phyloP scores from a whole-genome alignment of 2,329 filamentous ascomycete genomes.

The Daldinia eschscholtzii region DNA sequence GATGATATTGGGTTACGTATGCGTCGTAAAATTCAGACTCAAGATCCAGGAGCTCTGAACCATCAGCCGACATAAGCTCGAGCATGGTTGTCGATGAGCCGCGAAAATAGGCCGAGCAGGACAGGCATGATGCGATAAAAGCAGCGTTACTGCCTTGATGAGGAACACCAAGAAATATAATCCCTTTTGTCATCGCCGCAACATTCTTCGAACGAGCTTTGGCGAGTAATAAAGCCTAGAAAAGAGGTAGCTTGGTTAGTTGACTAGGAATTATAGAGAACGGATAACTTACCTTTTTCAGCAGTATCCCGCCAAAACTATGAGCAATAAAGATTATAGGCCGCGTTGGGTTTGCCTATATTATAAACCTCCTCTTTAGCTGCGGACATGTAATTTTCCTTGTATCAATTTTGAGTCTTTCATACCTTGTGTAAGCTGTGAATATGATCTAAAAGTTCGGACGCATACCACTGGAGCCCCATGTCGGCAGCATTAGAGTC shows the following conservation, averaged over 20 bases:
- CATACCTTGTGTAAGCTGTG: neutral
- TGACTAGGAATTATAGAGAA: no score
- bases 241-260: no score
- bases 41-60: slow-evolving; percentile 4
- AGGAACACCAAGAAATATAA: slow-evolving; percentile 21
- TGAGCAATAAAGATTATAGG: no score
- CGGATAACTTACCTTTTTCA: no score
- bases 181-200: slow-evolving; percentile 18
- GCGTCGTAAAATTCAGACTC: slow-evolving; percentile 25
- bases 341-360: neutral
- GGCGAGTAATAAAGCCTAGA: no score
- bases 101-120: slow-evolving; percentile 15
- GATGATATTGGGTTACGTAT: slow-evolving; percentile 19
- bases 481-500: neutral
- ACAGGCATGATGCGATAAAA: slow-evolving; percentile 5
- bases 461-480: neutral
- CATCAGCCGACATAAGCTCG: slow-evolving; percentile 6
- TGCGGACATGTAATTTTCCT: no score
- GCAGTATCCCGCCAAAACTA: no score
- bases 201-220: neutral
- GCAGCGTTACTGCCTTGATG: slow-evolving; percentile 11
- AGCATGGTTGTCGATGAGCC: slow-evolving; percentile 13
- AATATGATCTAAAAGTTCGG: neutral
- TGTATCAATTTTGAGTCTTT: no score
- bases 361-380: no score